phyloP scores from a whole-genome alignment of 1,139 yeast genomes.

The Debaryomyces robertsiae region DNA sequence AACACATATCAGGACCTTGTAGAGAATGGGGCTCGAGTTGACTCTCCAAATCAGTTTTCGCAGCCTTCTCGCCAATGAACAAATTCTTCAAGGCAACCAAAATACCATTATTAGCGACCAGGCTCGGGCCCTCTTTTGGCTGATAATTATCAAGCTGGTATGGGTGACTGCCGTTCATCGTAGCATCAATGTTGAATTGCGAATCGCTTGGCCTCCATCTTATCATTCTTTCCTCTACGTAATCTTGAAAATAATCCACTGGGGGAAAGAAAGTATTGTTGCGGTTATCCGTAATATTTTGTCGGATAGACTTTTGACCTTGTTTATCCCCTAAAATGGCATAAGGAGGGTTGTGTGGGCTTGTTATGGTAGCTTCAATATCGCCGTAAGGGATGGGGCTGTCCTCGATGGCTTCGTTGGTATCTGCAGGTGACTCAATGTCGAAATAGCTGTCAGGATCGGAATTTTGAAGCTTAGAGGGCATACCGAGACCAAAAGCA shows the following conservation, averaged over 20 bases:
- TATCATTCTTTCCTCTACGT: constrained; percentile 53
- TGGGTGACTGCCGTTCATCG: constrained; percentile 45
- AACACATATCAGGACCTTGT: neutral
- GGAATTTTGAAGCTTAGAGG: constrained; percentile 4
- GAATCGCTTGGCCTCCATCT: constrained; percentile 57
- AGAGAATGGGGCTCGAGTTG: neutral
- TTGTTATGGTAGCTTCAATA: constrained; percentile 9
- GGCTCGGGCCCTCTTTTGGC: neutral
- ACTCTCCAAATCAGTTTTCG: constrained; percentile 3
- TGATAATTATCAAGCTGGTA: constrained; percentile 24
- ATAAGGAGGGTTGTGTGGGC: constrained; percentile 19
- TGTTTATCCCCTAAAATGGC: constrained; percentile 1
- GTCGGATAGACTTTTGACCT: constrained; percentile 14
- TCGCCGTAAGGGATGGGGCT: constrained; percentile 12
- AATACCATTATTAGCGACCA: constrained; percentile 1
- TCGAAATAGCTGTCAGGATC: constrained; percentile 16
- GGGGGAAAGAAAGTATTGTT: constrained; percentile 20
- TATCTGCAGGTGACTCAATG: constrained; percentile 15
- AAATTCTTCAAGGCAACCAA: neutral
- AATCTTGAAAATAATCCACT: constrained; percentile 36
- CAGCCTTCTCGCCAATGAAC: constrained; percentile 1
- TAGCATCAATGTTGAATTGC: constrained; percentile 37
- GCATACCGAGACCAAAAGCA: neutral
- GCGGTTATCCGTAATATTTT: constrained; percentile 19
- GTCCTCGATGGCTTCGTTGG: constrained; percentile 8